Percentiles rank a stretch among this genome's conserved stretches.
These are phyloP conservation scores for Phalaenopsis equestris DNA, from an alignment of 106 monocot genomes.

Conservation along the genomic window DNA sequence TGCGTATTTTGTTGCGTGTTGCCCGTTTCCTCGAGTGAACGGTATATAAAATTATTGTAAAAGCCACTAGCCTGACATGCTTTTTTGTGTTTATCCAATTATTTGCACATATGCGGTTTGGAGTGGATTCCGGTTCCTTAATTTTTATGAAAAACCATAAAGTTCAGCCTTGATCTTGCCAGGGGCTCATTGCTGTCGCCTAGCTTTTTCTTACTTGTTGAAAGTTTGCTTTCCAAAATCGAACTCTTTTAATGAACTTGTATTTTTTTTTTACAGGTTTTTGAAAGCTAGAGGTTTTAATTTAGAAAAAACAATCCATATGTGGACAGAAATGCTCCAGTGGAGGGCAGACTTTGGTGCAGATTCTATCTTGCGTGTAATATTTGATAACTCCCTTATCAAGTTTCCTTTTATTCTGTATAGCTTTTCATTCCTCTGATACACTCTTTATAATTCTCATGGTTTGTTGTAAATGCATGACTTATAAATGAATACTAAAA, in stretches of 20 bases:
- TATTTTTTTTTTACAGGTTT: constrained; percentile 26
- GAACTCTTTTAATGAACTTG: neutral
- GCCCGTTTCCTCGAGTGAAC: neutral
- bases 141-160: neutral
- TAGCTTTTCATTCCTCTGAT: neutral
- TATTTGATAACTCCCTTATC: neutral
- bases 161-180: neutral
- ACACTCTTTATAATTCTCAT: too few species aligned
- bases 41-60: neutral
- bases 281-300: constrained; percentile 57
- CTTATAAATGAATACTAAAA: neutral
- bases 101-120: neutral
- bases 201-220: neutral
- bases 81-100: neutral
- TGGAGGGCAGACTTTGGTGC: constrained; percentile 61
- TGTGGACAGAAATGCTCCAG: constrained; percentile 62
- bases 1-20: neutral
- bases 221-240: neutral
- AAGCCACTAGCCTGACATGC: neutral
- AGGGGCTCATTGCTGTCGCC: neutral
- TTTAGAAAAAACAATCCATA: constrained; percentile 47
- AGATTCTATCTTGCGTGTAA: constrained; percentile 56
- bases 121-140: neutral
- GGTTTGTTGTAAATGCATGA: neutral
- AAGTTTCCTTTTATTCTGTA: neutral